A percentile compares a stretch with the other conserved stretches of the same genome.
Conservation (phyloP, 108 stramenopile species). For the Craspedostauros australis region DNA sequence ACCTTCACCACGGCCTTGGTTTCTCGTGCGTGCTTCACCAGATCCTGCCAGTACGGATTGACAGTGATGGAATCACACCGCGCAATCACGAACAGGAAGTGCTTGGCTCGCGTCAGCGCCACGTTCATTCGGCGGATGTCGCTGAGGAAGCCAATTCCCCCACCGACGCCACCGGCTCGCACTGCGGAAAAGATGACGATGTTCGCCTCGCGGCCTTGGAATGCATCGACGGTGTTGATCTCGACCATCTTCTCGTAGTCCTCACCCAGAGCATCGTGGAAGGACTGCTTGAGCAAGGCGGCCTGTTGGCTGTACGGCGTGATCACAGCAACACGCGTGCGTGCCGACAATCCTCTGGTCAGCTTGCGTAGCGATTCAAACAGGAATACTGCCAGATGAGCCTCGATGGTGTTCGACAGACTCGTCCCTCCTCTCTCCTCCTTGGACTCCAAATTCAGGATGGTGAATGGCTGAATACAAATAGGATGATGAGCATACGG, state of each 20-base stretch:
- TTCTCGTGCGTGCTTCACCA: constrained; percentile 66
- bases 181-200: constrained; percentile 93
- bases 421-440: constrained; percentile 84
- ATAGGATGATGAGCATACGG: too few species aligned
- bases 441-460: constrained; percentile 75
- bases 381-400: constrained; percentile 65
- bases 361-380: constrained; percentile 38
- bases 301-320: constrained; percentile 94
- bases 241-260: constrained; percentile 58
- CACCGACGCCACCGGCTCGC: constrained; percentile 79
- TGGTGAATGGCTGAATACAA: constrained; percentile 52
- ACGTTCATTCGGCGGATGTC: constrained; percentile 99
- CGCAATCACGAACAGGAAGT: constrained; percentile 82
- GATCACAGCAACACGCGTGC: constrained; percentile 68
- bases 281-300: constrained; percentile 46
- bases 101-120: constrained; percentile 92
- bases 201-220: constrained; percentile 92
- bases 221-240: constrained; percentile 91
- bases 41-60: constrained; percentile 84
- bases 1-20: constrained; percentile 59
- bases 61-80: constrained; percentile 64
- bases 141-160: constrained; percentile 92
- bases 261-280: constrained; percentile 40
- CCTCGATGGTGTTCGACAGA: constrained; percentile 70
- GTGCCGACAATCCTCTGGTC: constrained; percentile 36